Base-by-base conservation (phyloP, 148 eudicot genomes). In the Cornus controversa region DNA sequence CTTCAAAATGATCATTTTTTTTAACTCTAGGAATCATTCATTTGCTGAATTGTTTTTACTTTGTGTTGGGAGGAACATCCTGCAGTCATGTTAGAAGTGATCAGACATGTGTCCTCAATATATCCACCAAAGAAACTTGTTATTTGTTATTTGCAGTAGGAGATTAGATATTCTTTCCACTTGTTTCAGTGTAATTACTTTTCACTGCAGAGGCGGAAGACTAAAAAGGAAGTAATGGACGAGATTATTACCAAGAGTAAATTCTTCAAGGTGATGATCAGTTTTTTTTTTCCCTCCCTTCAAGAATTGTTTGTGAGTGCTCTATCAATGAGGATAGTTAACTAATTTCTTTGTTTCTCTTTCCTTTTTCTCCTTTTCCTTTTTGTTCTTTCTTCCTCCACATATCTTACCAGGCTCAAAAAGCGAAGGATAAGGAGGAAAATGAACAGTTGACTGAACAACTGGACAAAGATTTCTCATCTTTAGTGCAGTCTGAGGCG, bases 361-460 rank as follows among this genome's bases (percentile, higher is more conserved):
- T 23, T n/a, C 64, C 6, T 72, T 67, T 23, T 14, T 47, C 29
- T 64, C 28, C 25, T 74, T 54, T 18, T 34, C 27, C 11, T 26
- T 76, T 53, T 63, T 45, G 6, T 40, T 40, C 6, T 40, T 40
- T 40, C 45, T 40, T 40, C 45, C 45, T 40, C 45, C 45, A 40
- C 45, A 10, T 50, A 65, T 67, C 20, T 15, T 75, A 42, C 73
- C 84, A 94, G 99, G 98, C 94, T 60, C 84, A 91, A 84, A 92
- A 86, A 80, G 94, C 92, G 36, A 91, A 83, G 85, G 98, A 92
- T 18, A 96, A 93, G 77, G 98, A 96, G 89, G 98, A 96, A 88
- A 91, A 86, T 82, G 93, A 85, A 70, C 76, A 89, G 80, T 72
- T 89, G 74, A 77, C 86, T 73, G 93, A 90, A 4, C 84, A 96